phyloP scores from a whole-genome alignment of 179 eudicot species.

The Beta macrorhiza region DNA sequence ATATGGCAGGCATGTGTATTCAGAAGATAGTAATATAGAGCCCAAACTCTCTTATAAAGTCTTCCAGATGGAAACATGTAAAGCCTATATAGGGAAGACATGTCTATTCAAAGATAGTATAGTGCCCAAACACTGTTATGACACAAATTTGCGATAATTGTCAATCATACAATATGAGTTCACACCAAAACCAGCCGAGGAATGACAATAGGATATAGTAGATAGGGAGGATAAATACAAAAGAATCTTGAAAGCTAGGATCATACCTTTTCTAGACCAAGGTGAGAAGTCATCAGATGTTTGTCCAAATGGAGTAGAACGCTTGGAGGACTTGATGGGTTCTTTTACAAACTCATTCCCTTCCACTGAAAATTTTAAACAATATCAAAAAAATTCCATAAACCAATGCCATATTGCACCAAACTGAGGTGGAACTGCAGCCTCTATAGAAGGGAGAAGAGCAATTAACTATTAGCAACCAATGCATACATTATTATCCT shows the following conservation, averaged over 20 bases:
- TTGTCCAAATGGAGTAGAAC: conserved; percentile 54
- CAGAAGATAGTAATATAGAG: background rate
- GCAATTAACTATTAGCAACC: no score
- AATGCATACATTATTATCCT: background rate
- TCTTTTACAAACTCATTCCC: conserved; percentile 67
- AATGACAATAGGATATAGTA: background rate
- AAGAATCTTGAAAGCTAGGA: conserved; percentile 1
- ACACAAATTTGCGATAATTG: background rate
- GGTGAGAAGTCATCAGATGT: conserved; percentile 50
- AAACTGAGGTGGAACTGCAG: background rate
- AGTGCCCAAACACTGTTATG: background rate
- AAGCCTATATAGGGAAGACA: background rate
- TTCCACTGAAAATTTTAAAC: conserved; percentile 50
- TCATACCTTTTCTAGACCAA: conserved; percentile 55
- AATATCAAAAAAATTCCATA: background rate
- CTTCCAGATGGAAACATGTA: background rate
- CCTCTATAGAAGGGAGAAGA: background rate
- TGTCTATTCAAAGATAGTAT: background rate
- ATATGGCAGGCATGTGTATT: background rate
- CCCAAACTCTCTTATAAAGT: background rate
- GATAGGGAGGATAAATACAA: conserved; percentile 2
- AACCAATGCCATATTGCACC: background rate
- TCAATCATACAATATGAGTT: background rate
- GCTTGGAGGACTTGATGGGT: conserved; percentile 53
- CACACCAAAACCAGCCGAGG: background rate